phyloP scores from a whole-genome alignment of 2,329 filamentous ascomycete genomes.

The Apiospora phragmitis region DNA sequence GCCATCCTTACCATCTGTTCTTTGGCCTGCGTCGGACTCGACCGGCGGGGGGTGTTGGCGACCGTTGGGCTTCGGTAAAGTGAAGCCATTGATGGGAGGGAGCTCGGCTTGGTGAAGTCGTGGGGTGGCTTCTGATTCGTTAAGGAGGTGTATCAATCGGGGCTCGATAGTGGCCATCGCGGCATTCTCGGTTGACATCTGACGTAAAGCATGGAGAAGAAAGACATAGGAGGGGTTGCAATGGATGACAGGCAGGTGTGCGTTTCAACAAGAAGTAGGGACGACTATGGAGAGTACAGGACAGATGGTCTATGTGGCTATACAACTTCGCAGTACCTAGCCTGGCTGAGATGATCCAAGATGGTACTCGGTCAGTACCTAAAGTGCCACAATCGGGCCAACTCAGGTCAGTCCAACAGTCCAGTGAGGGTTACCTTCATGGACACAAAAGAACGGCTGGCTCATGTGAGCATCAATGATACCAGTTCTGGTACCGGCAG shows the following conservation, averaged over 20 bases:
- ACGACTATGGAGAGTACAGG: conserved; percentile 14
- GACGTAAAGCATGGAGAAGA: conserved; percentile 39
- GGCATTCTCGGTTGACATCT: conserved; percentile 32
- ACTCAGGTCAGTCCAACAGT: neutral
- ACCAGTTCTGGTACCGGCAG: neutral
- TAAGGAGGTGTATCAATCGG: conserved; percentile 65
- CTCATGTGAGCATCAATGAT: conserved; percentile 4
- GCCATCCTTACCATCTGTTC: conserved; percentile 37
- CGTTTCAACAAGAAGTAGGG: conserved; percentile 16
- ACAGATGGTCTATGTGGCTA: conserved; percentile 18
- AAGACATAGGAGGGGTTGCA: conserved; percentile 15
- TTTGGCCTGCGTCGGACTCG: conserved; percentile 48
- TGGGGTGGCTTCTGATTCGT: conserved; percentile 53
- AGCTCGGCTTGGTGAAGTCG: conserved; percentile 50
- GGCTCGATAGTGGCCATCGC: conserved; percentile 68
- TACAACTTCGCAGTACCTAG: neutral
- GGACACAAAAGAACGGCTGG: neutral
- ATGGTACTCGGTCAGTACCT: neutral
- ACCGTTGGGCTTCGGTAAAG: conserved; percentile 44
- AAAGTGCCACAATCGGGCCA: neutral
- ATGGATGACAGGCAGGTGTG: conserved; percentile 13
- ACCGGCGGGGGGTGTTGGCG: conserved; percentile 45
- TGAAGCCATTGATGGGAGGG: conserved; percentile 52
- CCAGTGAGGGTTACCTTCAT: conserved; percentile 1
- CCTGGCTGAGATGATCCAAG: neutral